Evolutionary conservation across 179 eudicot species (phyloP).

Genomic region (Sideroxylon spinosum): DNA sequence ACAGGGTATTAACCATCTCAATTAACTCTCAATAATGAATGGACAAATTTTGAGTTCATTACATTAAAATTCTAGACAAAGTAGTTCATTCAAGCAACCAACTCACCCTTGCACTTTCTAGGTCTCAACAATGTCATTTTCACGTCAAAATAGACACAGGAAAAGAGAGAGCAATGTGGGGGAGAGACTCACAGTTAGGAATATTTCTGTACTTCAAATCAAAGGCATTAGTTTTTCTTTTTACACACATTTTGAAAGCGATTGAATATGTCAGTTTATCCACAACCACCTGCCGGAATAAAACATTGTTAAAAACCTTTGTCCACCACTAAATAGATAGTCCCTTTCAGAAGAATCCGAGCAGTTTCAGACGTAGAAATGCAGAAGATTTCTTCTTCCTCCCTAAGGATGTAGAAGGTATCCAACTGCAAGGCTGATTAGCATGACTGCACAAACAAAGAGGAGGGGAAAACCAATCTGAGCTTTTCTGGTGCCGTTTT

Average conservation of each 20-base stretch:
- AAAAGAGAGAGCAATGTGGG: not conserved
- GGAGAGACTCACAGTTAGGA: not conserved
- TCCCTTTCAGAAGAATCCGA: not conserved
- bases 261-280: not conserved
- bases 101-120: no score
- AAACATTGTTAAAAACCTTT: not conserved
- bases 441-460: conserved; percentile 70
- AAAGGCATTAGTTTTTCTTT: not conserved
- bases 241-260: not conserved
- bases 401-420: conserved; percentile 38
- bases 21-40: no score
- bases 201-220: not conserved
- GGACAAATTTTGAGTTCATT: no score
- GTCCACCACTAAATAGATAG: not conserved
- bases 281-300: not conserved
- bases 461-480: conserved; percentile 63
- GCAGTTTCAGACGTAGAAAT: not conserved
- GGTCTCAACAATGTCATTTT: not conserved
- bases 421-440: conserved; percentile 55
- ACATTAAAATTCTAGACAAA: no score
- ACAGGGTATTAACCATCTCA: no score
- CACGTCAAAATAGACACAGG: not conserved
- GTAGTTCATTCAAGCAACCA: no score
- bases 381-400: not conserved
- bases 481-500: conserved; percentile 34